These are phyloP conservation scores for Scedosporium minutisporum DNA, from an alignment of 2,329 filamentous ascomycete species.

Conservation along the genomic window DNA sequence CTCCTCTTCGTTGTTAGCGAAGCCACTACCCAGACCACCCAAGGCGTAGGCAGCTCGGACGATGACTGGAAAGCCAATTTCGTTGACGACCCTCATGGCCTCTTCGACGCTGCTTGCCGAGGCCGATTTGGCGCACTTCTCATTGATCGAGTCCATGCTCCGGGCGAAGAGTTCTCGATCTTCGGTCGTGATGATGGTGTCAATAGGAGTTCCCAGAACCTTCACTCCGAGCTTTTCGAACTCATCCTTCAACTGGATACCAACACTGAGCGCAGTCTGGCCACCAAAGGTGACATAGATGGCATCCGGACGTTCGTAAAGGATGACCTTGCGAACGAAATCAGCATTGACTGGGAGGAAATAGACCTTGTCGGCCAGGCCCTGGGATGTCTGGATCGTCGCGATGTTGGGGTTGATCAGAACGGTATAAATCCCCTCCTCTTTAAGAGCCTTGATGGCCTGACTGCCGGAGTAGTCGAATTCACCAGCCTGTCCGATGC, in stretches of 20 bases:
- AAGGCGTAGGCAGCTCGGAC: slow-evolving; percentile 93
- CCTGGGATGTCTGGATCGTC: slow-evolving; percentile 97
- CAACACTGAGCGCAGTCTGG: slow-evolving; percentile 91
- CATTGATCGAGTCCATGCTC: slow-evolving; percentile 96
- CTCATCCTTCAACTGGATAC: slow-evolving; percentile 95
- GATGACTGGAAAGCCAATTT: slow-evolving; percentile 94
- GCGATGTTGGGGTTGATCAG: slow-evolving; percentile 99
- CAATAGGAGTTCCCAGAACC: slow-evolving; percentile 91
- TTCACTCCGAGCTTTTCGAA: slow-evolving; percentile 87
- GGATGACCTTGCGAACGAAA: slow-evolving; percentile 94
- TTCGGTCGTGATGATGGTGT: slow-evolving; percentile 97
- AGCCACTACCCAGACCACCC: slow-evolving; percentile 89
- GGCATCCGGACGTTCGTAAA: slow-evolving; percentile 86
- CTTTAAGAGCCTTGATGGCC: slow-evolving; percentile 95
- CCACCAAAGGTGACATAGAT: slow-evolving; percentile 98
- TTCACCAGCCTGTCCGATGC: slow-evolving; percentile 95
- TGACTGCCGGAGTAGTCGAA: slow-evolving; percentile 98
- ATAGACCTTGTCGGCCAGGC: slow-evolving; percentile 95
- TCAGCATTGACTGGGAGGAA: slow-evolving; percentile 95
- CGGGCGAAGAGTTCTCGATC: slow-evolving; percentile 95
- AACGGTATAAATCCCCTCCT: slow-evolving; percentile 96
- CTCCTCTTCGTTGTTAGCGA: slow-evolving; percentile 79
- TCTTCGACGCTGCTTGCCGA: slow-evolving; percentile 85
- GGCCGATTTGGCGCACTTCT: slow-evolving; percentile 95
- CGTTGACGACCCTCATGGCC: slow-evolving; percentile 76